Base-by-base conservation (phyloP, 495 filamentous ascomycete species). In the Cladorrhinum samala region DNA sequence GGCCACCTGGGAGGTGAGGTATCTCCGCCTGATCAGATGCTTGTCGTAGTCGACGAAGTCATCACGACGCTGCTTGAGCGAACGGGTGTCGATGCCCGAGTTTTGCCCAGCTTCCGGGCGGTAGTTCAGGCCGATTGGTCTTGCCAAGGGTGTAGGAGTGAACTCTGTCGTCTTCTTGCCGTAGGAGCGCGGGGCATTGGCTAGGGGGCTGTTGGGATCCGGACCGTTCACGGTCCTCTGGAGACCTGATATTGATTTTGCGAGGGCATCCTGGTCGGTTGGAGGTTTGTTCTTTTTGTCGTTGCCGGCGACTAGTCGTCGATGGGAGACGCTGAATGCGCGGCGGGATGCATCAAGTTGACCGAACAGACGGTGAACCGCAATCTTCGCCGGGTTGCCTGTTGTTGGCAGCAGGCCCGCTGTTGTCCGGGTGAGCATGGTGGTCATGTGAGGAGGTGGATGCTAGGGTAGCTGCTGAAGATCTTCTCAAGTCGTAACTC, bases 21-120 rank as follows among this genome's bases (percentile, higher is more conserved):
- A 69, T 56, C 86, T 75, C 48, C 91, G 79, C 52, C 80, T 81
- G 52, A 74, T 75, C 4, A 94, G 68, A 66, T 96, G 89, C 62
- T 87, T 87, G 25, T 95, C 85, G 56, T 87, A 91, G 66, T 95
- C 75, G 42, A 87, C 81, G 58, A 92, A 88, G 59, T 95, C 91
- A 42, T 88, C 85, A 16, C 87, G 77, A 37, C 83, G 81, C 69
- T 96, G 71, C 40, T 75, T 71, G 60, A 83, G 70, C 8, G 83
- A 77, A 16, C 90, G 83, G 2, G 44, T 27, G 58, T 95, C 90
- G 56, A 87, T 64, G 13, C 90, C 89, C 13, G 79, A 84, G 64
- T 96, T 97, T 62, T 95, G 78, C 43, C 88, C 90, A 25, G 82
- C 73, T 30, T 71, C 55, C 0, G 93, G 93, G 0, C 89, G 83